These are phyloP conservation scores for Russula foetens DNA, from an alignment of 768 basidiomycete species.

Conservation along the genomic window DNA sequence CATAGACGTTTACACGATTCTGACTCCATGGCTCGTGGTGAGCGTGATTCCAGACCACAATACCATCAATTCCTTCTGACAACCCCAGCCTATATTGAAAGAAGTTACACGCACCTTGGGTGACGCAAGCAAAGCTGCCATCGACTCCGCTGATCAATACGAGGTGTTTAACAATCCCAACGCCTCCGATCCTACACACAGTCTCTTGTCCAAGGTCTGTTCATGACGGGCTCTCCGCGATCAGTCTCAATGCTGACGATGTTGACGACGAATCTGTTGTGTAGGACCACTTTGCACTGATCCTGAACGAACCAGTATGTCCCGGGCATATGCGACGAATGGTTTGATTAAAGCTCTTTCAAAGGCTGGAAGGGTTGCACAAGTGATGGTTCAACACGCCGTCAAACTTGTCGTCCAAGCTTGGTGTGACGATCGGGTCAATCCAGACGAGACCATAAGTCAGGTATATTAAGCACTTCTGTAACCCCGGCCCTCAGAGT, in stretches of 20 bases:
- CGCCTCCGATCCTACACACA: constrained; percentile 72
- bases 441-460: constrained; percentile 39
- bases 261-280: neutral
- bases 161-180: constrained; percentile 59
- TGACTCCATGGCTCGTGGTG: constrained; percentile 59
- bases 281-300: constrained; percentile 64
- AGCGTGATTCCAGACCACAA: constrained; percentile 12
- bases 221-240: neutral
- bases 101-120: constrained; percentile 49
- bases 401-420: constrained; percentile 54
- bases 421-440: constrained; percentile 40
- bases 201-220: constrained; percentile 52
- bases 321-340: neutral
- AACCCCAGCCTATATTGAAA: constrained; percentile 47
- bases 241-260: neutral
- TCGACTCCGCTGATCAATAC: constrained; percentile 62
- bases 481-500: neutral
- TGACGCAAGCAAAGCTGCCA: constrained; percentile 60
- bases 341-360: neutral
- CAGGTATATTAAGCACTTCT: constrained; percentile 27
- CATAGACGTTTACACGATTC: constrained; percentile 53
- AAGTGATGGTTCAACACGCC: constrained; percentile 53
- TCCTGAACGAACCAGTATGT: constrained; percentile 53
- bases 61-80: neutral
- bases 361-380: constrained; percentile 58